These are phyloP conservation scores for Melaleuca quinquenervia DNA, from an alignment of 345 rosid genomes.

Conservation along the genomic window DNA sequence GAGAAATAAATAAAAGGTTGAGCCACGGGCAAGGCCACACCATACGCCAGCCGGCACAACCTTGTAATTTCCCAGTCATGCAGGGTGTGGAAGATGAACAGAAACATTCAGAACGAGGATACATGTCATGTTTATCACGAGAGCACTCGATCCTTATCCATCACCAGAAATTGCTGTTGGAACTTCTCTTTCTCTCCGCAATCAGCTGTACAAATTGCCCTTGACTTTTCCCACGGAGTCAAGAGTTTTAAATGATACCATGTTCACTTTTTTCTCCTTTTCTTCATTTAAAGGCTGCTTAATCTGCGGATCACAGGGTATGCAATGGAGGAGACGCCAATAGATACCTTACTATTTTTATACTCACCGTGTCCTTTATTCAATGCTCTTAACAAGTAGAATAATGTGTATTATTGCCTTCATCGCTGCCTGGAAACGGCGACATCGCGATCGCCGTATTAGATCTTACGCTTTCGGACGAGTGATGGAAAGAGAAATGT, in stretches of 20 bases:
- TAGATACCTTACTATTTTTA: neutral
- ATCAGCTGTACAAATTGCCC: neutral
- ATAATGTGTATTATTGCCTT: neutral
- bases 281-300: neutral
- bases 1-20: neutral
- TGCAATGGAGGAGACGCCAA: neutral
- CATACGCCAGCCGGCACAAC: neutral
- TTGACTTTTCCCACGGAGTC: neutral
- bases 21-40: neutral
- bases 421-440: neutral
- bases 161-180: neutral
- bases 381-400: neutral
- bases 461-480: neutral
- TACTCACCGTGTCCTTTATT: neutral
- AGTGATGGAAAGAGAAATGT: neutral
- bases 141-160: neutral
- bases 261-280: neutral
- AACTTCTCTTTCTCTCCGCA: neutral
- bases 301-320: neutral
- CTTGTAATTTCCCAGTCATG: neutral
- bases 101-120: neutral
- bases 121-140: neutral
- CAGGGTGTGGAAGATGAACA: neutral
- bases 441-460: neutral
- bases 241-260: neutral